Evolutionary conservation across 306 rosid genomes (phyloP), one percentile per base, ranked within the genome.

Genomic region (Cucumis melo): DNA sequence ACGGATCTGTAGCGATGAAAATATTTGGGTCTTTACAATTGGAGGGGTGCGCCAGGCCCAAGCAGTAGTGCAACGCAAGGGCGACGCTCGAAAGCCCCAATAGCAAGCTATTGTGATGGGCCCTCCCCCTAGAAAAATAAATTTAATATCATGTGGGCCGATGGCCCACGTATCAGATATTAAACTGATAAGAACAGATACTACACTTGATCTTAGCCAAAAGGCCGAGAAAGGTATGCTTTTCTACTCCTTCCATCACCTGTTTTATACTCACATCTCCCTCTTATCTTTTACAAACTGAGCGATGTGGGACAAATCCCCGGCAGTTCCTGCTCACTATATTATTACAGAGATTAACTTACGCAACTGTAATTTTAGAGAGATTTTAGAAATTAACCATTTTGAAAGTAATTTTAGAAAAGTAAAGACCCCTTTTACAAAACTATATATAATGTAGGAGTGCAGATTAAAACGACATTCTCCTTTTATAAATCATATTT

Each of bases 171-270:
- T 51, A 51, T 51, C 56, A 51, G 56, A 51, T 51, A 51, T 51
- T 51, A 51, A 51, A 51, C 20, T 51, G 56, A 51, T 51, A 51
- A 51, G 56, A 51, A 51, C 56, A 51, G 56, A 51, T 51, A 51
- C 56, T 51, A 51, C 56, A 51, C 56, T 51, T 51, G 56, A 51
- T 51, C 56, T 51, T 51, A 51, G 56, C 56, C 56, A 51, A 51
- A 51, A 51, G 56, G 56, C 56, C 56, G 56, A 51, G 56, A 51
- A 51, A 51, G 56, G 56, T 51, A 51, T 51, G 56, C 53, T 46
- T 46, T 0, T 0, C 5, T 0, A 0, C 0, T 1, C 6, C 5
- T 46, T 46, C 16, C 53, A 46, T 17, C 53, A 12, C 53, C 6
- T 16, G 0, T 12, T 46, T 46, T 46, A 46, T 46, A 46, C 53